Evolutionary conservation across 345 rosid species (phyloP), one percentile per base, ranked within the genome.

Genomic region (Psidium friedrichsthalianum): DNA sequence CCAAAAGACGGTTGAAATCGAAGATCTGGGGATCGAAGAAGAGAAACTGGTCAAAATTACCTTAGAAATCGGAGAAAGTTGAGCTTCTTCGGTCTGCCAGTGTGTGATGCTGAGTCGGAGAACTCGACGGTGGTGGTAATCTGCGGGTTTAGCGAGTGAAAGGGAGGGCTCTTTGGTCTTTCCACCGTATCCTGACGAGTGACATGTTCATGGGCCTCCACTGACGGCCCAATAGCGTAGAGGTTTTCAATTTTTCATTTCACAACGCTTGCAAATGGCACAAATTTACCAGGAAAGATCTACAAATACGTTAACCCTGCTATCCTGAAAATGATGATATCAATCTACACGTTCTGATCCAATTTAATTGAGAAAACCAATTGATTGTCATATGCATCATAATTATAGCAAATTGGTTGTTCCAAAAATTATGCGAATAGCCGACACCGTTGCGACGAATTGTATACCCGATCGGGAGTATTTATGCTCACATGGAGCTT

Each of bases 391-490:
- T 32, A 16, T 69, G 24, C 13, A 8, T 32, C 78, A 32, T 18
- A 18, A 69, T 18, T 69, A 69, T 32, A 69, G 47, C 18, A 32
- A 8, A 32, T 69, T 32, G 21, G 13, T 16, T 16, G 0, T 69
- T 18, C 11, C 3, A 32, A 0, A 1, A 69, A 32, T 69, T 69
- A 69, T 8, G 1, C 9, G 40, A 2, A 69, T 0, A 4, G 5
- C 0, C 11, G 0, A 69, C 0, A 8, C 3, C 0, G 6, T 0
- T 8, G 0, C 11, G 1, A 8, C 13, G 1, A 16, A 64, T 64
- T 16, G 11, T 64, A 64, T 29, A 0, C 0, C 32, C 0, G 0
- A 1, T 1, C 1, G 8, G 0, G 3, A 16, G 3, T 8, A 42
- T 5, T 40, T 8, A 32, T 69, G 44, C 10, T 32, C 20, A 32